These are phyloP conservation scores for Stephanocyclus meneghinianus DNA, from an alignment of 352 stramenopile genomes.

Conservation along the genomic window DNA sequence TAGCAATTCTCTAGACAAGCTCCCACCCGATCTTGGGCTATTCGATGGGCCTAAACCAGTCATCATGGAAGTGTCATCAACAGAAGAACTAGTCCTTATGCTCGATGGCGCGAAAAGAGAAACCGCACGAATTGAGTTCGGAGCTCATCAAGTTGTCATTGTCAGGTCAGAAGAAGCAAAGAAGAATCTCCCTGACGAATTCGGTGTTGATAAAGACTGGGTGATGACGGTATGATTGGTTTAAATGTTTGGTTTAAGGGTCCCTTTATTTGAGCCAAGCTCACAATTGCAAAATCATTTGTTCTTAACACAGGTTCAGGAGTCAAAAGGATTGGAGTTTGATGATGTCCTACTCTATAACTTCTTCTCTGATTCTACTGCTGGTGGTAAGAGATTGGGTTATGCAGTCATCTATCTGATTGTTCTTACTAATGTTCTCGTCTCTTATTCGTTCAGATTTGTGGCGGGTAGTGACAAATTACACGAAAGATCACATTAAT, in stretches of 20 bases:
- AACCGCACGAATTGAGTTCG: conserved; percentile 59
- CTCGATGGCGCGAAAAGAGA: conserved; percentile 50
- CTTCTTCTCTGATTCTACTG: conserved; percentile 58
- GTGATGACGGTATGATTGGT: conserved; percentile 54
- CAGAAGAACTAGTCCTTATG: conserved; percentile 53
- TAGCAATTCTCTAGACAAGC: conserved; percentile 39
- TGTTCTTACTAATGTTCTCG: too few species aligned
- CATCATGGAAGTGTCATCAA: conserved; percentile 44
- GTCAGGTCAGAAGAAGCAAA: conserved; percentile 59
- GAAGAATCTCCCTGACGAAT: conserved; percentile 51
- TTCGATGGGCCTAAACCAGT: conserved; percentile 46
- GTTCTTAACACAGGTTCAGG: conserved; percentile 28
- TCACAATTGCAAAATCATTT: too few species aligned
- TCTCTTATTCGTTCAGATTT: not conserved
- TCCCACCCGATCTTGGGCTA: conserved; percentile 59
- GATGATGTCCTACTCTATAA: conserved; percentile 64
- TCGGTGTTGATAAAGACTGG: conserved; percentile 55
- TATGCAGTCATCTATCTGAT: too few species aligned
- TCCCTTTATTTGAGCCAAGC: too few species aligned
- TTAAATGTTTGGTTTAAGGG: not conserved
- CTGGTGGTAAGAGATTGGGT: conserved; percentile 8
- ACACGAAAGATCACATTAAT: conserved; percentile 44
- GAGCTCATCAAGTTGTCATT: conserved; percentile 69
- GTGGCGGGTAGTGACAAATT: conserved; percentile 48
- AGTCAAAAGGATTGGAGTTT: conserved; percentile 70